Evolutionary conservation across 495 filamentous ascomycete species (phyloP), one percentile per base, ranked within the genome.

Genomic region (Oidiodendron maius): DNA sequence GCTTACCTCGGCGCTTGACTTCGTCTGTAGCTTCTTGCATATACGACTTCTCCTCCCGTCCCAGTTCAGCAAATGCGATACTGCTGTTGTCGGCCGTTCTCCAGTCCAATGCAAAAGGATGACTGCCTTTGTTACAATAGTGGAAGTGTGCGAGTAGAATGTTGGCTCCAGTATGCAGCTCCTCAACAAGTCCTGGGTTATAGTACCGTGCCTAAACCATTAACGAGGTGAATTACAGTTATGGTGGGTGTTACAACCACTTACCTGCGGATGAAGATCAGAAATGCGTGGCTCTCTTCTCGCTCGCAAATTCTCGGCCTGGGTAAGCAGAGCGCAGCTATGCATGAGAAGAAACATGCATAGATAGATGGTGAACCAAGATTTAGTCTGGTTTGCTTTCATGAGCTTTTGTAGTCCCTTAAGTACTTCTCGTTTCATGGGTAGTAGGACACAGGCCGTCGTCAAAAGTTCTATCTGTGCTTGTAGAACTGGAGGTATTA

Each of bases 321-420:
- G 67, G 39, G 75, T 77, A 28, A 77, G 74, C 38, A 79, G 67
- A 34, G 74, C 72, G 26, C 77, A 71, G 47, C 78, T 80, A 58
- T 79, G 75, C 28, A 81, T 63, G 48, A 81, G 46, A 44, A 81
- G 75, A 50, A 80, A 80, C 3, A 72, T 73, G 10, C 74, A 71
- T 23, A 81, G 63, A 42, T 78, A 78, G 21, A 74, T 78, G 16
- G 74, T 75, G 46, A 80, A 63, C 71, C 77, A 80, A n/a, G 74
- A 75, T 48, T 72, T 69, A 28, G 68, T 61, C 16, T 21, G 20
- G 52, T 74, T 77, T 48, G 74, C 77, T 16, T 71, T 70, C 17
- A 72, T 74, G 53, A 80, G 73, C 41, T 70, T 69, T 49, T 79
- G 74, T 26, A 81, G 62, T 34, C 70, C 69, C 36, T 80, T 75